These are phyloP conservation scores for Antrodiella citrinella DNA, from an alignment of 768 basidiomycete species.

Conservation along the genomic window DNA sequence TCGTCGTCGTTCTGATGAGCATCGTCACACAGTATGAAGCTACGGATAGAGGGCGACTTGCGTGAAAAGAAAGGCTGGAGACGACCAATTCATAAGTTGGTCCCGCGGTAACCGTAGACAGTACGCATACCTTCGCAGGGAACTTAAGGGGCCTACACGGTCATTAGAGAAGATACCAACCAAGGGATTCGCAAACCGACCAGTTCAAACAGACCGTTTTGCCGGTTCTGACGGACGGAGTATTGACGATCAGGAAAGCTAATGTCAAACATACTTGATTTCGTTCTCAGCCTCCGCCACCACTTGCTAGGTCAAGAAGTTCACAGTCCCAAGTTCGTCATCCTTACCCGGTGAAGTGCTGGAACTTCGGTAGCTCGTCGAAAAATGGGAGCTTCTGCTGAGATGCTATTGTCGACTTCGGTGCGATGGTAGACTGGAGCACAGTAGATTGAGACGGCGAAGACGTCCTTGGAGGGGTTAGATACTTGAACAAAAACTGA, in stretches of 20 bases:
- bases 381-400: slow-evolving; percentile 36
- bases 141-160: slow-evolving; percentile 54
- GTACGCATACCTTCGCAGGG: slow-evolving; percentile 49
- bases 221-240: slow-evolving; percentile 32
- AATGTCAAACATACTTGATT: slow-evolving; percentile 36
- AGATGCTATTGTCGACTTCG: no score
- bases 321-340: slow-evolving; percentile 61
- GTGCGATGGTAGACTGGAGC: no score
- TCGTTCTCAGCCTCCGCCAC: slow-evolving; percentile 50
- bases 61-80: slow-evolving; percentile 49
- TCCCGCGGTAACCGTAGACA: no score
- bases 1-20: slow-evolving; percentile 15
- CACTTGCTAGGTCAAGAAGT: slow-evolving; percentile 54
- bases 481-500: no score
- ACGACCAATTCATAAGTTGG: no score
- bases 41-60: slow-evolving; percentile 43
- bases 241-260: not conserved
- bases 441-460: no score
- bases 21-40: slow-evolving; percentile 21
- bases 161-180: not conserved
- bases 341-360: slow-evolving; percentile 42
- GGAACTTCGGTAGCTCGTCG: slow-evolving; percentile 39
- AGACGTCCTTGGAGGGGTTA: no score
- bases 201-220: slow-evolving; percentile 54
- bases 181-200: slow-evolving; percentile 26